Evolutionary conservation across 139 green algal genomes (phyloP).

Genomic region (Chlamydomonas sp.): DNA sequence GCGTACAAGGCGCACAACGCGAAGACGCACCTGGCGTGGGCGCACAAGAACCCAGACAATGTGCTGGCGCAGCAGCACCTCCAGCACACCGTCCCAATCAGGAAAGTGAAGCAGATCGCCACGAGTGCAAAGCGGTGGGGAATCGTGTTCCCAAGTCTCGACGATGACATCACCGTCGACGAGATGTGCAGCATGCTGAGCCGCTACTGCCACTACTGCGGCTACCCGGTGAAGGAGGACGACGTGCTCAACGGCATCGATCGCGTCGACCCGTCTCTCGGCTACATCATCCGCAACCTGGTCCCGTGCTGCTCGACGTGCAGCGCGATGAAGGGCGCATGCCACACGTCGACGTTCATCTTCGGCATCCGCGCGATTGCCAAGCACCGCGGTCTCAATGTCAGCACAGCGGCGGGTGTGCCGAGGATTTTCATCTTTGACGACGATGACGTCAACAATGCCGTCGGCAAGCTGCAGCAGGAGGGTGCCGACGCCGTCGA

Average conservation of each 20-base stretch:
- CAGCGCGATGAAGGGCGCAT: conserved; percentile 7
- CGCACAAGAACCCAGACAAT: not conserved
- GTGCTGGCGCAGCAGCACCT: not conserved
- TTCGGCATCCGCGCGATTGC: too few relatives aligned
- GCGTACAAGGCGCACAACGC: not conserved
- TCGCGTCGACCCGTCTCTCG: not conserved
- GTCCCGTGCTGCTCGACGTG: conserved; percentile 6
- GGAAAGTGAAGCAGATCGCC: not conserved
- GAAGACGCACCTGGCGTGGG: not conserved
- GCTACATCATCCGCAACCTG: not conserved
- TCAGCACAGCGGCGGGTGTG: too few relatives aligned
- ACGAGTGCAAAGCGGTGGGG: not conserved
- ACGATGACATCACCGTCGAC: not conserved
- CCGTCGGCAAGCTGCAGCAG: too few relatives aligned
- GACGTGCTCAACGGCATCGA: not conserved
- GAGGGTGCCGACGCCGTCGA: too few relatives aligned
- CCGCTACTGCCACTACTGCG: conserved; percentile 2
- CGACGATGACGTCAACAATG: too few relatives aligned
- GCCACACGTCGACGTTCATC: too few relatives aligned
- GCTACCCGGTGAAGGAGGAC: not conserved
- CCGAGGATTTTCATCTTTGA: too few relatives aligned
- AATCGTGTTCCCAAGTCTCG: not conserved
- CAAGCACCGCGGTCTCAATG: too few relatives aligned
- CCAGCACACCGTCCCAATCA: not conserved
- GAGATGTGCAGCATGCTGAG: not conserved